Base-by-base conservation (phyloP, 2,329 filamentous ascomycete genomes). In the Lasiodiplodia gonubiensis region DNA sequence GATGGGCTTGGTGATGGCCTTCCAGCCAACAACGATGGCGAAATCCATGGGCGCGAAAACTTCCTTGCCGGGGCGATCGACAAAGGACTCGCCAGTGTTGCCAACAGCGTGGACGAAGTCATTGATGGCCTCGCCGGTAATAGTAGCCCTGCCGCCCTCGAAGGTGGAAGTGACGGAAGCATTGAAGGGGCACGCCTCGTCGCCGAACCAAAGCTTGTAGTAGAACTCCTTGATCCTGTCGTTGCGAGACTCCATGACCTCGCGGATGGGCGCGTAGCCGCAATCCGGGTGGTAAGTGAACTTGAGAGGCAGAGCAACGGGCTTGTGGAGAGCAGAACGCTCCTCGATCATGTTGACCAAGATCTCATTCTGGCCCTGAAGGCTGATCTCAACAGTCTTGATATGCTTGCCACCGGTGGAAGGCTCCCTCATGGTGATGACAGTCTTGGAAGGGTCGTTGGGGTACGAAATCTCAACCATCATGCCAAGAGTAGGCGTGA, bases 221-320 rank as follows among this genome's bases (percentile, higher is more conserved):
- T 99, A 99, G 80, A 99, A 99, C 80, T 97, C 92, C 85, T 99
- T 99, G 85, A 99, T 98, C 71, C 93, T 92, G 77, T 99, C 94
- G 78, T 99, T 99, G 76, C 95, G 93, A 66, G 88, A 91, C 42
- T 93, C 88, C 95, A 99, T 99, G 70, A 98, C 91, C 80, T 99
- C 95, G 69, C 91, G 91, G 72, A 99, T 97, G 21, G 95, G 95
- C n/a, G 96, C 94, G 77, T 97, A 99, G 35, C 95, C 95, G 67
- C 93, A 91, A 80, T 98, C 94, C 2, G 95, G 95, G 77, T 94
- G 92, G 82, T 99, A 99, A 5, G 88, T 92, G 83, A 98, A 98
- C 77, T 90, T 88, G 71, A 99, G 89, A 25, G 92, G 90, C 68
- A 99, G 83, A 25, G 93, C 87, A n/a, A 93, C 90, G 14, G 94